Conservation (phyloP, 345 rosid species). For the Gossypium turneri region DNA sequence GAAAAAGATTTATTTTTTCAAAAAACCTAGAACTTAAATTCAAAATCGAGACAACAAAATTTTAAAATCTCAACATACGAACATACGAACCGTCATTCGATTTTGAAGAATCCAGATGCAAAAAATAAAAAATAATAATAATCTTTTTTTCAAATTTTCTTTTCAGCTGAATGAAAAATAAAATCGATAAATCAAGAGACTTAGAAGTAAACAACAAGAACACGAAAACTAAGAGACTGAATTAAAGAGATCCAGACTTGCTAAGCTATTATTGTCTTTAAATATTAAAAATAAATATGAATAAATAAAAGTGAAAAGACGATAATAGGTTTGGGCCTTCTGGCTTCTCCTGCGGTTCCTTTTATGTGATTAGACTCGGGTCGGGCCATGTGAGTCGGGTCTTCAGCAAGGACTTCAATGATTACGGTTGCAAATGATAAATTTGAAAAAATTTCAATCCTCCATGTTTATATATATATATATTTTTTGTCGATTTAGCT, state of each 20-base stretch:
- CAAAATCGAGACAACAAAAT: not conserved
- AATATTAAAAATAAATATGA: not conserved
- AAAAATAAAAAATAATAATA: not conserved
- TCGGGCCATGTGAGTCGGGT: too few species aligned
- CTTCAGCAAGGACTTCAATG: too few species aligned
- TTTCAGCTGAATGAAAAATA: not conserved
- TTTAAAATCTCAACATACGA: not conserved
- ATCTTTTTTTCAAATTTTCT: not conserved
- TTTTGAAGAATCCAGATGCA: not conserved
- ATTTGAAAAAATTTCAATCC: too few species aligned
- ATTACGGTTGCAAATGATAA: too few species aligned
- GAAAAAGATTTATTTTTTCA: not conserved
- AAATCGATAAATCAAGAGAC: not conserved
- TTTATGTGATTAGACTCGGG: too few species aligned
- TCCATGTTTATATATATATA: too few species aligned
- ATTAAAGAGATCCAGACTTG: not conserved
- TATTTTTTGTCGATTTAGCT: too few species aligned
- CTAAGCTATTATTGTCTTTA: conserved; percentile 1
- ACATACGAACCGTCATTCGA: not conserved
- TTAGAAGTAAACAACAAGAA: not conserved
- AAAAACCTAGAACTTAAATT: not conserved
- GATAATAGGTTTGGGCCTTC: not conserved
- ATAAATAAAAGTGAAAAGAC: not conserved
- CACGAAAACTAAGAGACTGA: not conserved
- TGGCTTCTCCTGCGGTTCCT: not conserved